Percentiles rank a stretch among this genome's conserved stretches.
Conservation (phyloP, 1,284 basidiomycete species). For the Fomitopsis schrenkii region DNA sequence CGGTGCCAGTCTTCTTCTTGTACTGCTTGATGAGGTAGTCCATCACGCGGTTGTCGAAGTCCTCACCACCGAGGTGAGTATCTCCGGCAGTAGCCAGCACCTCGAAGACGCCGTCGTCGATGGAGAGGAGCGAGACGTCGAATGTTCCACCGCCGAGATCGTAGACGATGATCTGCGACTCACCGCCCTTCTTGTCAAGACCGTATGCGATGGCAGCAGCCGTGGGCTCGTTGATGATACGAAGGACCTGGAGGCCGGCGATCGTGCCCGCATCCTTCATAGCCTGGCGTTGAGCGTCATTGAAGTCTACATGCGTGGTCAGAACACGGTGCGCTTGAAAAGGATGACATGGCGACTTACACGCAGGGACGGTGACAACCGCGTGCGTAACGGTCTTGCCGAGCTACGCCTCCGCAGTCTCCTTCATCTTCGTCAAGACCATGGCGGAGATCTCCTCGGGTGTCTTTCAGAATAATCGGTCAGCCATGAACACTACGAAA, state of each 20-base stretch:
- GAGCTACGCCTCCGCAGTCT: conserved; percentile 97
- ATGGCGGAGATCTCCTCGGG: conserved; percentile 93
- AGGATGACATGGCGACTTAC: neutral
- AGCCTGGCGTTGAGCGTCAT: conserved; percentile 98
- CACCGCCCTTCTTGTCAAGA: conserved; percentile 93
- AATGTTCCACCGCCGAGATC: conserved; percentile 78
- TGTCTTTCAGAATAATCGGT: conserved; percentile 39
- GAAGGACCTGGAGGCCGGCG: conserved; percentile 92
- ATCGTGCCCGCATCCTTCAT: conserved; percentile 99
- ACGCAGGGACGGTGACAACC: conserved; percentile 97
- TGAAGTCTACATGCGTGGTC: conserved; percentile 64
- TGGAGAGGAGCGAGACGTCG: conserved; percentile 96
- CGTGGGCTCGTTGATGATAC: conserved; percentile 99
- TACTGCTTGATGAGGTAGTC: conserved; percentile 90
- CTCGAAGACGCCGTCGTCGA: conserved; percentile 98
- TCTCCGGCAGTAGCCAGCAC: conserved; percentile 97
- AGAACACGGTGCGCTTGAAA: neutral
- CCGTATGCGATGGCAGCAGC: conserved; percentile 98
- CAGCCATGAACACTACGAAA: neutral
- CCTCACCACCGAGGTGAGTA: conserved; percentile 98
- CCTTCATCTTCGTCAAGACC: conserved; percentile 98
- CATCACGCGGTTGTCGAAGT: conserved; percentile 97
- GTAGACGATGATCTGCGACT: conserved; percentile 92
- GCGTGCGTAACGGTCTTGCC: conserved; percentile 96
- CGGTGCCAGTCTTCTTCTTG: conserved; percentile 94